A percentile compares a stretch with the other conserved stretches of the same genome.
Conservation (phyloP, 2,329 filamentous ascomycete genomes). For the Chalaropsis ovoidea region DNA sequence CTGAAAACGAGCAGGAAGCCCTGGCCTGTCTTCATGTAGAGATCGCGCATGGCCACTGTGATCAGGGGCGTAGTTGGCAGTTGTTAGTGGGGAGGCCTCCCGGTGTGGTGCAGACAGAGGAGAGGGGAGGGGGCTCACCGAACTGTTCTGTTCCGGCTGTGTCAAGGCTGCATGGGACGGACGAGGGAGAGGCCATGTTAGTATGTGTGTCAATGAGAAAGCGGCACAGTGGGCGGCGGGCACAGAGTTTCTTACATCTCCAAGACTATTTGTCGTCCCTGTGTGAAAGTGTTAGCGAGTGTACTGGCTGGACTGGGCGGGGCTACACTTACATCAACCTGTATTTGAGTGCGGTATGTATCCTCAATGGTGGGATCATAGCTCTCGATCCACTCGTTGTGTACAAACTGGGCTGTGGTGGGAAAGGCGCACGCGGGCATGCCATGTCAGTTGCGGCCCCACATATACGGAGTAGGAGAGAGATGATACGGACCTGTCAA, state of each 20-base stretch:
- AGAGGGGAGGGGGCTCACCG: constrained; percentile 48
- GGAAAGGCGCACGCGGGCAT: too few relatives aligned
- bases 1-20: constrained; percentile 88
- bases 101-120: not conserved
- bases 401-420: constrained; percentile 70
- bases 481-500: constrained; percentile 43
- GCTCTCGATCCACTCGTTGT: constrained; percentile 88
- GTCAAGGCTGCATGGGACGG: constrained; percentile 52
- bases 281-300: constrained; percentile 30
- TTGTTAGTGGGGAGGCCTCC: not conserved
- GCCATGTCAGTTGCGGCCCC: too few relatives aligned
- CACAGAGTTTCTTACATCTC: constrained; percentile 59
- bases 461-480: too few relatives aligned
- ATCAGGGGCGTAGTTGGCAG: constrained; percentile 27
- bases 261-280: constrained; percentile 80
- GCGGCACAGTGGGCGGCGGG: not conserved
- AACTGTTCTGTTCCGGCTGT: constrained; percentile 90
- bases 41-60: constrained; percentile 57
- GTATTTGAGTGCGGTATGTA: constrained; percentile 62
- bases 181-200: not conserved
- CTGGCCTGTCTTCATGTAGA: constrained; percentile 90
- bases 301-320: too few relatives aligned
- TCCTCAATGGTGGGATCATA: constrained; percentile 73
- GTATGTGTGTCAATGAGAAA: not conserved
- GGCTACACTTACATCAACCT: constrained; percentile 64